Base-by-base conservation (phyloP, 2,329 filamentous ascomycete species). In the Raffaelea deltoideospora region DNA sequence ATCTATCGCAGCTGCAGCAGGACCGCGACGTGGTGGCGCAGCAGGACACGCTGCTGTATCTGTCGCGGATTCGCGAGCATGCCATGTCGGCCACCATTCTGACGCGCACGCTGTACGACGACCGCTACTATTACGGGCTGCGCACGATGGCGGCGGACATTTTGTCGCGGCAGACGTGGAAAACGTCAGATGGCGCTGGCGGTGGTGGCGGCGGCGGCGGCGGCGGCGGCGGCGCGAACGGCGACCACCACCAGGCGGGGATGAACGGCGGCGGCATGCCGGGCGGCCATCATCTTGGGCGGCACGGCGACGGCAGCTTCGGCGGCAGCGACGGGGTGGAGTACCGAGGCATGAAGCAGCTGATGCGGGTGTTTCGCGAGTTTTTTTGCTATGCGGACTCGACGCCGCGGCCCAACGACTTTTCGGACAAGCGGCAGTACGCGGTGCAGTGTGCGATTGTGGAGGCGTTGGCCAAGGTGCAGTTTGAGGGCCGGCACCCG, bases 11-110 rank as follows among this genome's bases (percentile, higher is more conserved):
- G 55, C 65, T 98, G 43, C 90, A 98, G 54, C 90, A 98, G 56
- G 90, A 98, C 57, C 72, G 88, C 48, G 92, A 98, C 54, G 84
- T 98, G 40, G 84, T 94, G 44, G 92, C 92, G n/a, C 75, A 79
- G 46, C 72, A 77, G 48, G 73, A 79, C 48, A 73, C 84, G 5
- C 74, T 93, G 60, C 67, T 90, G 49, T 85, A 79, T 51, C 71
- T 93, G 46, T 66, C 72, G 29, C 56, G 57, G 54, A 69, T 53
- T 59, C 77, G 74, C 33, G 70, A 82, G 18, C 82, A 88, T 55
- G 76, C 79, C 7, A 72, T 96, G 30, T 80, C 87, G 22, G 87
- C 92, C 1, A 92, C 86, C 0, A 87, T 96, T 44, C 70, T 96
- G 28, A 72, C 86, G 14, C 76, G 90, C 36, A 98, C 90, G 1